Conservation (phyloP, 2,329 filamentous ascomycete genomes). For the Colletotrichum limetticola region DNA sequence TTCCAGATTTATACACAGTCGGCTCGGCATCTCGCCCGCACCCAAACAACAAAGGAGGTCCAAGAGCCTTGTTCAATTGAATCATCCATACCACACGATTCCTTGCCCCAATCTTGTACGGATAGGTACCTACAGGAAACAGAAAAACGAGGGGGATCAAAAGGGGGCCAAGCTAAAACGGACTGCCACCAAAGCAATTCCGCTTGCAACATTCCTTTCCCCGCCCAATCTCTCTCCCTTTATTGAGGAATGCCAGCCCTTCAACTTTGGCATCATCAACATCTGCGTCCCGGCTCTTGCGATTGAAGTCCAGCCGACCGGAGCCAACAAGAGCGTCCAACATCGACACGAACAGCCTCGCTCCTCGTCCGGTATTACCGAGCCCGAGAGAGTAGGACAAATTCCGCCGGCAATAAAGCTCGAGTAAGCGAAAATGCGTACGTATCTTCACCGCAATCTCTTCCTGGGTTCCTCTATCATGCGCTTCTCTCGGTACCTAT, state of each 20-base stretch:
- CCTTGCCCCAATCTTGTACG: neutral
- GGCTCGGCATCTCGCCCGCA: neutral
- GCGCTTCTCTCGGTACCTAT: neutral
- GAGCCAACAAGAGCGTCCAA: neutral
- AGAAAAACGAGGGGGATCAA: neutral
- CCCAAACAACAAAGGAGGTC: neutral
- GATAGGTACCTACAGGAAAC: neutral
- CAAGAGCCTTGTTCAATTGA: neutral
- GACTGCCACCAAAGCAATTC: neutral
- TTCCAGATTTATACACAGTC: neutral
- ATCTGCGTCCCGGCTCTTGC: neutral
- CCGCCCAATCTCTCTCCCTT: neutral
- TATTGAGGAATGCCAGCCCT: neutral
- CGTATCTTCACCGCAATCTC: neutral
- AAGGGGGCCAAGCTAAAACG: neutral
- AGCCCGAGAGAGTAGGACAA: neutral
- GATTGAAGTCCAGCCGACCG: neutral
- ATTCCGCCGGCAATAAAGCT: neutral
- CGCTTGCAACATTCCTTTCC: neutral
- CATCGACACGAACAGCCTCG: neutral
- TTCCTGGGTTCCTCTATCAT: neutral
- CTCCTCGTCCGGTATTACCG: neutral
- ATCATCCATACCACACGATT: neutral
- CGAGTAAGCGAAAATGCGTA: neutral
- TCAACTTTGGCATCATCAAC: neutral